Conservation (phyloP, 1,284 basidiomycete species). For the Apiotrichum mycotoxinovorans region DNA sequence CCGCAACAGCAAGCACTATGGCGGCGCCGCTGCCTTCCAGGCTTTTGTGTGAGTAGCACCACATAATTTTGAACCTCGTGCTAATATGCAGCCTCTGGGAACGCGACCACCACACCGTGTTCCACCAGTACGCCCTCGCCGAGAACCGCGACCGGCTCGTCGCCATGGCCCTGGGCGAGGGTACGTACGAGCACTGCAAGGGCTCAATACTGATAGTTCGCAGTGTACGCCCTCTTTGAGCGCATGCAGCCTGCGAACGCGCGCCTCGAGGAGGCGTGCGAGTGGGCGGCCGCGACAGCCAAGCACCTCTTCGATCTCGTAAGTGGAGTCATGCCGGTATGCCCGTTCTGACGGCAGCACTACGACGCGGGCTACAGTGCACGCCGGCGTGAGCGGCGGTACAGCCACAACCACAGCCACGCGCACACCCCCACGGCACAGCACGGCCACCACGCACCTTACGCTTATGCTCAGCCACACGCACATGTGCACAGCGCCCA, state of each 20-base stretch:
- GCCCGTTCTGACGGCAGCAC: neutral
- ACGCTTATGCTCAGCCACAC: no score
- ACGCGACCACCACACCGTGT: constrained; percentile 36
- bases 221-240: constrained; percentile 42
- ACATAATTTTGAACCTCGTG: no score
- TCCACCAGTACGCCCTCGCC: constrained; percentile 29
- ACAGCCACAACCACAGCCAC: neutral
- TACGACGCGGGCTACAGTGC: neutral
- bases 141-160: constrained; percentile 41
- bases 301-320: constrained; percentile 44
- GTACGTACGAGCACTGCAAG: constrained; percentile 20
- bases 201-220: neutral
- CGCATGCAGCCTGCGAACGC: constrained; percentile 28
- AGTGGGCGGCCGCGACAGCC: constrained; percentile 45
- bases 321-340: neutral
- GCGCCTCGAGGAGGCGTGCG: constrained; percentile 34
- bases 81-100: constrained; percentile 37
- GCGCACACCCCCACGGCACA: neutral
- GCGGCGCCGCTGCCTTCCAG: constrained; percentile 46
- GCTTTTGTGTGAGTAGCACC: constrained; percentile 44
- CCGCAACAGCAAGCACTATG: constrained; percentile 35
- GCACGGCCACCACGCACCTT: neutral
- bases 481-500: neutral
- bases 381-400: neutral
- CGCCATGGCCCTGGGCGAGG: constrained; percentile 41